Base-by-base conservation (phyloP, 1,284 basidiomycete species). In the Cystobasidium pallidum region DNA sequence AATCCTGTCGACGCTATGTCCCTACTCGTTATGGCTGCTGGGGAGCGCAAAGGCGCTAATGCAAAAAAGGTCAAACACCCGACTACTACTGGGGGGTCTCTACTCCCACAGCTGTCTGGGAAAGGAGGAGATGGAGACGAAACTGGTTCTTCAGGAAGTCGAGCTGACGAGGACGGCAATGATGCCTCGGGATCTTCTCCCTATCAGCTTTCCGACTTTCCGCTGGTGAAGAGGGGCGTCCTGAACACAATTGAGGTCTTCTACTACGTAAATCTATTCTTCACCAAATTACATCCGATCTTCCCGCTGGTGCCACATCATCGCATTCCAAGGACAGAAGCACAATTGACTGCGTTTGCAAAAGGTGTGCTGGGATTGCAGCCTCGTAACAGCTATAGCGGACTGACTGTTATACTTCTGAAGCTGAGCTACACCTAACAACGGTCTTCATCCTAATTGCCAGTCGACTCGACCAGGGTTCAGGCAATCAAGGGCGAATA, bases 361-460 rank as follows among this genome's bases (percentile, higher is more conserved):
- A 52, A 66, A 30, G 64, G 64, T 66, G 32, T 43, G 47, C 24
- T 4, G 26, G 15, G 13, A 13, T 10, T 30, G 51, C 24, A 1
- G 1, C 15, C 19, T 39, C 8, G 13, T 1, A 21, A 8, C 10
- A 32, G 28, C 2, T 51, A 32, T n/a, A 6, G 8, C 32, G 30
- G 4, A 36, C 47, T 45, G 21, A 54, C 36, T 0, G 32, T 66
- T 3, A 11, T 19, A 49, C 39, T n/a, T n/a, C 17, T 43, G 19
- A 72, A 17, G 80, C 80, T 39, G 83, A 83, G 73, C 78, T 79
- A 10, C 81, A 82, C 54, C 78, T 83, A 15, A 74, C 81, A 8
- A 80, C 82, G 1, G 80, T 81, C 3, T 80, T 82, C 66, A 78
- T 83, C 66, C 81, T 83, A 57, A 82, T 83, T 49, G 80, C 82